Conservation (phyloP, 345 rosid species). For the Microthlaspi erraticum region DNA sequence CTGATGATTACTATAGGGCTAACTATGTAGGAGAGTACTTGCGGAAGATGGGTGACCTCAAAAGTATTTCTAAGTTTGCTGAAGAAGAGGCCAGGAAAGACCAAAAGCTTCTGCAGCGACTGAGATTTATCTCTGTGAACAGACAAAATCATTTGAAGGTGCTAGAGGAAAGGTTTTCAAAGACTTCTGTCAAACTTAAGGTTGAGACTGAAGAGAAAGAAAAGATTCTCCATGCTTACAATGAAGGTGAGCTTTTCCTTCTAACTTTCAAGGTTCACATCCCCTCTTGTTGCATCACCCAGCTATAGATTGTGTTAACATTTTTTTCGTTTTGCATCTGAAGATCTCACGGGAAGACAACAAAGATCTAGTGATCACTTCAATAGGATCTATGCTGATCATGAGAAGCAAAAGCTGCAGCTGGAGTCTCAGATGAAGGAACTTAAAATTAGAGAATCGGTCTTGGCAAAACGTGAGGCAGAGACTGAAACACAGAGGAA, state of each 20-base stretch:
- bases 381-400: slow-evolving; percentile 76
- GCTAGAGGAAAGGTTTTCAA: slow-evolving; percentile 60
- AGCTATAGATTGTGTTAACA: slow-evolving; percentile 25
- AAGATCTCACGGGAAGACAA: slow-evolving; percentile 85
- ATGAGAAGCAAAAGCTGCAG: slow-evolving; percentile 79
- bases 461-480: slow-evolving; percentile 86
- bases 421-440: slow-evolving; percentile 76
- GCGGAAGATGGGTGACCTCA: slow-evolving; percentile 77
- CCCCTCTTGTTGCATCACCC: slow-evolving; percentile 23
- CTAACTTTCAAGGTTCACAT: slow-evolving; percentile 23
- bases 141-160: slow-evolving; percentile 61
- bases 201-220: slow-evolving; percentile 72
- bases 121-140: slow-evolving; percentile 57
- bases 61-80: slow-evolving; percentile 72
- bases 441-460: slow-evolving; percentile 70
- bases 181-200: slow-evolving; percentile 57
- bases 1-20: slow-evolving; percentile 72
- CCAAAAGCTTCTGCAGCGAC: slow-evolving; percentile 63
- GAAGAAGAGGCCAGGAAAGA: slow-evolving; percentile 93
- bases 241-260: slow-evolving; percentile 62
- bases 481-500: slow-evolving; percentile 76
- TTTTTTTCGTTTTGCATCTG: slow-evolving; percentile 31
- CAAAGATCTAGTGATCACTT: slow-evolving; percentile 75
- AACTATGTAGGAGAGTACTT: slow-evolving; percentile 75
- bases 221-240: slow-evolving; percentile 72